Percentiles rank a stretch among this genome's conserved stretches.
These are phyloP conservation scores for Aechmea fasciata DNA, from an alignment of 176 grass and related monocot genomes.

Conservation along the genomic window DNA sequence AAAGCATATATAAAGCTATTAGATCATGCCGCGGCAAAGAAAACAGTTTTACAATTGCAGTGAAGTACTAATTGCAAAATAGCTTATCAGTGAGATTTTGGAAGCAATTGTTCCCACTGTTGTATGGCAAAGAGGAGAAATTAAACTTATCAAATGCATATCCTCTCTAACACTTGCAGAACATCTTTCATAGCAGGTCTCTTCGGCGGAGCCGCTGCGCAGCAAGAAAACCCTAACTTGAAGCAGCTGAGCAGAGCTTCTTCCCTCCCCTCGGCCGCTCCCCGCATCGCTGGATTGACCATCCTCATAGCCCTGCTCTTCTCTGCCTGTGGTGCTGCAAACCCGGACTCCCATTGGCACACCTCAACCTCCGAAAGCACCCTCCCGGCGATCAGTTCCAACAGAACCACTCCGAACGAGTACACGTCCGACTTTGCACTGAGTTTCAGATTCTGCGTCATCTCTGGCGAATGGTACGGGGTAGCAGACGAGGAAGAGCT, in stretches of 20 bases:
- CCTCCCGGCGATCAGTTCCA: slow-evolving; percentile 74
- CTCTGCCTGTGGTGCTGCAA: slow-evolving; percentile 25
- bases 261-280: slow-evolving; percentile 49
- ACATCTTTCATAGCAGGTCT: slow-evolving; percentile 70
- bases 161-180: slow-evolving; percentile 47
- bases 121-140: not conserved
- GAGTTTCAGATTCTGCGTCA: slow-evolving; percentile 30
- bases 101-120: not conserved
- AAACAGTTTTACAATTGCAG: too few relatives aligned
- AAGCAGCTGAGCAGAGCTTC: slow-evolving; percentile 55
- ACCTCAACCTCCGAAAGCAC: slow-evolving; percentile 57
- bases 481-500: slow-evolving; percentile 29
- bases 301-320: slow-evolving; percentile 27
- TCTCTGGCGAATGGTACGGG: slow-evolving; percentile 65
- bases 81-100: not conserved
- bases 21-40: too few relatives aligned
- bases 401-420: slow-evolving; percentile 63
- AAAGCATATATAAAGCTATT: too few relatives aligned
- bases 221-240: slow-evolving; percentile 57
- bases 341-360: slow-evolving; percentile 37
- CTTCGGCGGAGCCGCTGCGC: slow-evolving; percentile 43
- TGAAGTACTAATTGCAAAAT: not conserved
- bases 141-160: slow-evolving; percentile 6
- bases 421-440: slow-evolving; percentile 69
- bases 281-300: slow-evolving; percentile 42